phyloP scores from a whole-genome alignment of 225 moss, liverwort and hornwort species.

The Marchantia polymorpha region DNA sequence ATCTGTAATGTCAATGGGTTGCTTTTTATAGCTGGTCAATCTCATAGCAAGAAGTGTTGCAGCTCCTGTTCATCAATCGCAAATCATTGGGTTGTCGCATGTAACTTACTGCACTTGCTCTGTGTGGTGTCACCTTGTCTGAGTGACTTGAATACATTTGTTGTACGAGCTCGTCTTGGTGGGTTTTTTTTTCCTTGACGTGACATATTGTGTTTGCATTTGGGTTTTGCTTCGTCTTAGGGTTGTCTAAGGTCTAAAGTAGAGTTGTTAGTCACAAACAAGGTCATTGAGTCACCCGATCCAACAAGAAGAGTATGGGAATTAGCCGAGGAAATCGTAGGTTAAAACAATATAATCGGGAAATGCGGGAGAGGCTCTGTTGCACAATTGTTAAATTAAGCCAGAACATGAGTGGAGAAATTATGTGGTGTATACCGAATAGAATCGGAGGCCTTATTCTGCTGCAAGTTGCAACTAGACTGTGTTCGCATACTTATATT shows the following conservation, averaged over 20 bases:
- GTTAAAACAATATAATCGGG: too few species aligned
- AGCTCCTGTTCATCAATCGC: slow-evolving; percentile 5
- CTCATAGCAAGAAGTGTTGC: slow-evolving; percentile 17
- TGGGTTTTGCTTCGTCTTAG: background rate
- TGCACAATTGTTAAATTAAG: too few species aligned
- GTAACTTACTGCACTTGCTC: background rate
- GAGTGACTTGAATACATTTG: background rate
- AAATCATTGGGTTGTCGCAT: slow-evolving; percentile 12
- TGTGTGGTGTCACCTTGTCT: background rate
- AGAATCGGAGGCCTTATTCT: too few species aligned
- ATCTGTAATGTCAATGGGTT: slow-evolving; percentile 25
- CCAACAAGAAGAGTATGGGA: background rate
- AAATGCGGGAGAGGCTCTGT: too few species aligned
- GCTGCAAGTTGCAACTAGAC: too few species aligned
- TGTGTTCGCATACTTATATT: too few species aligned
- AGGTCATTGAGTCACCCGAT: background rate
- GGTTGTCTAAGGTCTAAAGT: background rate
- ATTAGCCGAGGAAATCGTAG: background rate
- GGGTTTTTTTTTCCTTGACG: background rate
- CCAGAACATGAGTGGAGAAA: too few species aligned
- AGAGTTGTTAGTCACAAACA: background rate
- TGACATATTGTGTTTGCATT: background rate
- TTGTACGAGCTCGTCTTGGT: background rate
- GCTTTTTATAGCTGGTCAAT: slow-evolving; percentile 19
- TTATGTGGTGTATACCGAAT: too few species aligned